Conservation (phyloP, 2,329 filamentous ascomycete species). For the Colletotrichum falcatum region DNA sequence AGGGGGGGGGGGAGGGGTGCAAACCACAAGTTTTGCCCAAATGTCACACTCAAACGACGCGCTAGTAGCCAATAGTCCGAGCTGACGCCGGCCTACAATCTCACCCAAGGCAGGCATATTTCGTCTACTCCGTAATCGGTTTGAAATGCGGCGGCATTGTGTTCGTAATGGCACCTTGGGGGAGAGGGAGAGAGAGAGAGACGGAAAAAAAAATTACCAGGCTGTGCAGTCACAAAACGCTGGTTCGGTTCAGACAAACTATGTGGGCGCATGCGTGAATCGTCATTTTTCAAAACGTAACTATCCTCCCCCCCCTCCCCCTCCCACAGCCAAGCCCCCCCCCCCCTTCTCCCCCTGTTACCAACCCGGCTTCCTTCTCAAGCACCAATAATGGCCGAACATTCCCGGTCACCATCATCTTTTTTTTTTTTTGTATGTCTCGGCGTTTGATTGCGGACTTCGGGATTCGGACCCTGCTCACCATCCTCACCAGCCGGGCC, state of each 20-base stretch:
- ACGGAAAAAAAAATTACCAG: too few relatives aligned
- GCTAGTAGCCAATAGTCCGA: not conserved
- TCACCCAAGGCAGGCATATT: not conserved
- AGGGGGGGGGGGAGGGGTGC: not conserved
- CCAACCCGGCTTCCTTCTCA: not conserved
- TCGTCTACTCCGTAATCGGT: not conserved
- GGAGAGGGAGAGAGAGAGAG: too few relatives aligned
- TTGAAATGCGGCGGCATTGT: too few relatives aligned
- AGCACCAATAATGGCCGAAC: too few relatives aligned
- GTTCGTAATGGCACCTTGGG: too few relatives aligned
- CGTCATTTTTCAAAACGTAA: not conserved
- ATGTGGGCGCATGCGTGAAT: not conserved
- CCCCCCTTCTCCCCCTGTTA: too few relatives aligned
- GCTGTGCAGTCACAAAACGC: not conserved
- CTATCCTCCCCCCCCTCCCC: too few relatives aligned
- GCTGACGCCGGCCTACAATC: not conserved
- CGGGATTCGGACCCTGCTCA: not conserved
- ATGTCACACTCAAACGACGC: not conserved
- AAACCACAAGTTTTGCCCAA: not conserved
- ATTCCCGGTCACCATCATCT: not conserved
- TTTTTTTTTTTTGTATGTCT: not conserved
- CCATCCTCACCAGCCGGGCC: too few relatives aligned
- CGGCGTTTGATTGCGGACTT: not conserved
- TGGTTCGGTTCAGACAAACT: not conserved
- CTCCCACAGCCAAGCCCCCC: too few relatives aligned